A percentile compares a stretch with the other conserved stretches of the same genome.
Evolutionary conservation across 345 rosid species (phyloP).

Genomic region (Dimocarpus longan): DNA sequence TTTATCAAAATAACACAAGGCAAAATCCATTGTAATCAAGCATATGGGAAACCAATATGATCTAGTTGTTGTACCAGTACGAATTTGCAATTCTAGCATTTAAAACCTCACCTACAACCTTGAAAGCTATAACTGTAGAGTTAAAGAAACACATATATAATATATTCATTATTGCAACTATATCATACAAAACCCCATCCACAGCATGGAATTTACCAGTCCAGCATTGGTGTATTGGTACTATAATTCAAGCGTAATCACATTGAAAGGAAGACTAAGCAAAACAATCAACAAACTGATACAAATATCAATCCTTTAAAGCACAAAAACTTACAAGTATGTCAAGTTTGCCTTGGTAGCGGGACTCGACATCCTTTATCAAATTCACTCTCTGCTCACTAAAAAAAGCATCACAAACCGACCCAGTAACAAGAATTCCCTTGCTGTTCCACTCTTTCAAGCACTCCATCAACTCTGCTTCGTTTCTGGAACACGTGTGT

Average conservation of each 20-base stretch:
- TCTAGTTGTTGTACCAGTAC: not conserved
- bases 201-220: not conserved
- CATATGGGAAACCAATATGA: not conserved
- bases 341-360: slow-evolving; percentile 60
- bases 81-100: not conserved
- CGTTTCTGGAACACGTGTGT: slow-evolving; percentile 81
- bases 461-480: slow-evolving; percentile 56
- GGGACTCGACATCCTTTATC: slow-evolving; percentile 51
- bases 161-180: not conserved
- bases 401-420: slow-evolving; percentile 69
- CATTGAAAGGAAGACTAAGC: not conserved
- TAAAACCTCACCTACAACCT: not conserved
- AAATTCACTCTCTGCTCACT: slow-evolving; percentile 54
- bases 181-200: not conserved
- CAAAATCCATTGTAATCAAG: not conserved
- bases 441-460: slow-evolving; percentile 57
- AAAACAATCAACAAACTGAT: not conserved
- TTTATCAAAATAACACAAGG: not conserved
- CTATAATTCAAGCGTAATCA: not conserved
- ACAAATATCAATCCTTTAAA: not conserved
- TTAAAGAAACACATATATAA: too few species aligned
- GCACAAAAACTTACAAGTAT: slow-evolving; percentile 52
- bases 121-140: not conserved
- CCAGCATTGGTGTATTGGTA: not conserved
- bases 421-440: slow-evolving; percentile 68